Evolutionary conservation across 495 filamentous ascomycete species (phyloP), one percentile per base, ranked within the genome.

Genomic region (Oleoguttula mirabilis): DNA sequence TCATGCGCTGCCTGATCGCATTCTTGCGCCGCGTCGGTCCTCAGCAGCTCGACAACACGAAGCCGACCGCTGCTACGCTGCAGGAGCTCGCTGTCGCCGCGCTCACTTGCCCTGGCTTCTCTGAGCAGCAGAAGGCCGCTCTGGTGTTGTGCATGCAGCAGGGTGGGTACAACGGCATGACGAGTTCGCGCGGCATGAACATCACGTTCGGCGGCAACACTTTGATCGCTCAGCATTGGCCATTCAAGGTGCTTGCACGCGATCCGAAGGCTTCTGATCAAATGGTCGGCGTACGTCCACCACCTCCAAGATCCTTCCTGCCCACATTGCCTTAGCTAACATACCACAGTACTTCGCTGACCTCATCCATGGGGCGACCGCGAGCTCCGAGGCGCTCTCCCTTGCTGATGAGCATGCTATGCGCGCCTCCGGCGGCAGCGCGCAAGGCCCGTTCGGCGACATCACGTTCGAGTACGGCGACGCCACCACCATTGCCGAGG

Each of bases 291-390:
- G 52, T 55, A 39, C 35, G 32, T 47, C 14, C 3, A 17, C 6
- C 15, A 15, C 31, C n/a, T 37, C 22, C 17, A 22, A 28, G 10
- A 10, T 19, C 21, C n/a, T 15, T 23, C 17, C n/a, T 2, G 10
- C 17, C 2, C 10, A 27, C 30, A 14, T 19, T 12, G n/a, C 4
- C 6, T 6, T 38, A 10, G 58, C 64, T 30, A 72, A 81, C 31
- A 56, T 80, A 28, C n/a, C 60, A 61, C 30, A 72, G 69, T 75
- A 64, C 56, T 76, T 72, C 55, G 67, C 72, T 17, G 53, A 59
- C 21, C 37, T 74, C 19, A 65, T 78, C 32, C 67, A 66, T 23
- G 63, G 68, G 24, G 62, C 68, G 38, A 69, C 69, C 0, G 25
- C n/a, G 7, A 59, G 34, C 1, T 47, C 56, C 2, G 50, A 58